phyloP scores from a whole-genome alignment of 306 rosid genomes.

The Abrus pulchellus region DNA sequence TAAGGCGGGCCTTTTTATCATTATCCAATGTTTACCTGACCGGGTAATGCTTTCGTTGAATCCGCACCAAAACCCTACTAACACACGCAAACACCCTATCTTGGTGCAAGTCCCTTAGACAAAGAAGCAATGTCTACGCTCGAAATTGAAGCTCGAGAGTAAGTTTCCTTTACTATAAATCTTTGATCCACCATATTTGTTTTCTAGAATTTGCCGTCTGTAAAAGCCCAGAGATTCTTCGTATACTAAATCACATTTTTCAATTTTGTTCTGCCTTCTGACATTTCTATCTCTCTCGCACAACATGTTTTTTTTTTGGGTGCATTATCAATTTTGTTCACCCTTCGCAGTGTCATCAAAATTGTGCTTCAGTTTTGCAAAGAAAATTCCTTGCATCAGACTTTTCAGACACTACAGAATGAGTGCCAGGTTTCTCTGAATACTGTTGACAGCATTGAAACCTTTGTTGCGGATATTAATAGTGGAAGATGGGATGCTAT shows the following conservation, averaged over 20 bases:
- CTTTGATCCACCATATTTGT: neutral
- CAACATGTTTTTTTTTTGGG: neutral
- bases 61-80: neutral
- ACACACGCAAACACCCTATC: neutral
- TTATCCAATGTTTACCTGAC: too few species aligned
- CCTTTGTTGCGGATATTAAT: constrained; percentile 90
- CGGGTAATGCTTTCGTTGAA: neutral
- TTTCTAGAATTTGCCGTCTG: neutral
- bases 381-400: constrained; percentile 92
- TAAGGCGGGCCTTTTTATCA: too few species aligned
- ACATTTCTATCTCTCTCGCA: neutral
- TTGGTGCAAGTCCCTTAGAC: neutral
- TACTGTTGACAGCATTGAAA: constrained; percentile 96
- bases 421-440: constrained; percentile 98
- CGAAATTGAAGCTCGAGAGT: constrained; percentile 99
- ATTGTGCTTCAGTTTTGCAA: constrained; percentile 98
- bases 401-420: constrained; percentile 89
- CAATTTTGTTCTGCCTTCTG: neutral
- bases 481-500: constrained; percentile 98
- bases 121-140: constrained; percentile 75
- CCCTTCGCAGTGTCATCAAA: constrained; percentile 81
- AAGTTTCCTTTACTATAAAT: constrained; percentile 36
- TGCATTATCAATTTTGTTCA: neutral
- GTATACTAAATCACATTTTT: neutral
- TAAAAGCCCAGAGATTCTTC: neutral